Percentiles rank a stretch among this genome's conserved stretches.
phyloP scores from a whole-genome alignment of 768 basidiomycete genomes.

The Agrocybe praecox region DNA sequence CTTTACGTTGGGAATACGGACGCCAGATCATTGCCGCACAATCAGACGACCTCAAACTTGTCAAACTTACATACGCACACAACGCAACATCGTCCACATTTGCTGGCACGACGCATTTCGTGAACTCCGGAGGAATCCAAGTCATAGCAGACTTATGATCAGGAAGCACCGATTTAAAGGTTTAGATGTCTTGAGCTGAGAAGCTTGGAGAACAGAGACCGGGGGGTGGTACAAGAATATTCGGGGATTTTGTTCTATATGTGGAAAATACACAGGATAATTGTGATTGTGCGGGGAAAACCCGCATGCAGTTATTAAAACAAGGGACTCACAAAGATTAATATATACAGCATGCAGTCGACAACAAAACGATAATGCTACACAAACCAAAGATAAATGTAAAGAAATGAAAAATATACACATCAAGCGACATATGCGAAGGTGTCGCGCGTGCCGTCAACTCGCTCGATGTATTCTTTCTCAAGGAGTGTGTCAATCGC shows the following conservation, averaged over 20 bases:
- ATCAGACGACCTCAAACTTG: neutral
- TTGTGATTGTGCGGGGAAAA: neutral
- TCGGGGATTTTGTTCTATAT: neutral
- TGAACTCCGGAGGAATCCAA: neutral
- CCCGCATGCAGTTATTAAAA: neutral
- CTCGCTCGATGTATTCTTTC: conserved; percentile 97
- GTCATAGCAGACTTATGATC: too few relatives aligned
- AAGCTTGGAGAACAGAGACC: too few relatives aligned
- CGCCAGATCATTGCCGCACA: neutral
- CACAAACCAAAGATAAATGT: neutral
- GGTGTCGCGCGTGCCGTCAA: conserved; percentile 86
- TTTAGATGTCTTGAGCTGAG: too few relatives aligned
- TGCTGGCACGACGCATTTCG: neutral
- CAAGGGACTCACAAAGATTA: conserved; percentile 14
- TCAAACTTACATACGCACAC: neutral
- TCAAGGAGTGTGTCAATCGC: conserved; percentile 92
- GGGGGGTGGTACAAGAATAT: neutral
- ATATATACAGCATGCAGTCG: conserved; percentile 22
- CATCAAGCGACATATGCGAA: conserved; percentile 77
- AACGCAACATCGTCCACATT: neutral
- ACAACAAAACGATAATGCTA: conserved; percentile 14
- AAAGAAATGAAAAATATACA: conserved; percentile 8
- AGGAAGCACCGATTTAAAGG: too few relatives aligned
- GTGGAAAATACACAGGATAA: neutral
- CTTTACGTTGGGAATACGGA: neutral